Evolutionary conservation across 805 yeast species (phyloP), one percentile per base, ranked within the genome.

Genomic region (Saccharomycopsis malanga): DNA sequence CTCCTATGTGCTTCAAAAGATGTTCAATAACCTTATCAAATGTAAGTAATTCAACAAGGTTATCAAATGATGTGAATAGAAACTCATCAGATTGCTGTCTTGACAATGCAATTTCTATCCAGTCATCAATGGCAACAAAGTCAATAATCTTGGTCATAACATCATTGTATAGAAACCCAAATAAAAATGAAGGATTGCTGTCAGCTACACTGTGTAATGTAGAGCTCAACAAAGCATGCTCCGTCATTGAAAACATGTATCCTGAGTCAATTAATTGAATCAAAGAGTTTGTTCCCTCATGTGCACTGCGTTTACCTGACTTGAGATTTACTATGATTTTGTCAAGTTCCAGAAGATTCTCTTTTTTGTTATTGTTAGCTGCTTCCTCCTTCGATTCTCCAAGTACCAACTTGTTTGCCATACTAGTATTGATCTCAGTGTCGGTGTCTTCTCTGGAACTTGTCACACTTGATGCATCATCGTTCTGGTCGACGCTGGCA

Each of bases 371-470:
- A 6, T 9, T 24, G 10, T 21, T n/a, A 20, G 29, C 42, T 37
- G 34, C 37, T 9, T 34, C 32, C 20, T 41, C 34, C n/a, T 45
- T 29, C 7, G 38, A 20, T 17, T 45, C 48, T 24, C 34, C 21
- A 7, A 50, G 40, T 10, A 34, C 37, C 10, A 50, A 34, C 18
- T 44, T 50, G 18, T 23, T 44, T n/a, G 51, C 46, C 9, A 50
- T 36, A 20, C 49, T 47, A 21, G 25, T 39, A 40, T 50, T 50
- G 12, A 50, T 46, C 34, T 50, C 54, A 12, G 48, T 14, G 38
- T 50, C 54, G 9, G 54, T 50, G n/a, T 49, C 53, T 27, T 49
- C 48, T 25, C 24, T 49, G 3, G 30, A 39, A 27, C 27, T 41
- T 4, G 20, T 41, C 6, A 10, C 23, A 22, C 21, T 22, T 14